Evolutionary conservation across 2,329 filamentous ascomycete species (phyloP).

Genomic region (Metarhizium guizhouense): DNA sequence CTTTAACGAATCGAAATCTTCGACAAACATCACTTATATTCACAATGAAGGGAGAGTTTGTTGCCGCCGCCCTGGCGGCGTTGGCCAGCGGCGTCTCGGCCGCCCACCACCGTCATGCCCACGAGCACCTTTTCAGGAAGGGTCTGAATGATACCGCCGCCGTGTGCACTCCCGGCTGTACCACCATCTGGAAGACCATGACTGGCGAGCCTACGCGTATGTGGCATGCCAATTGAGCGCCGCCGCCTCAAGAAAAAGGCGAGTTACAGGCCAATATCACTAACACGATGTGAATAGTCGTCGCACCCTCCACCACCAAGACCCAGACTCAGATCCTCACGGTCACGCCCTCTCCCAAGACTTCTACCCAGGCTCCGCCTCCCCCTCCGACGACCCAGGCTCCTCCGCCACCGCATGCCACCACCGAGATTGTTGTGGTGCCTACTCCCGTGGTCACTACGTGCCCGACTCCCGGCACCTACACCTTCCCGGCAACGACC

Average conservation of each 20-base stretch:
- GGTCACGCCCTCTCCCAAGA: constrained; percentile 10
- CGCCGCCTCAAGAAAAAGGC: background rate
- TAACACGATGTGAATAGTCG: constrained; percentile 21
- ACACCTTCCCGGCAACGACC: constrained; percentile 68
- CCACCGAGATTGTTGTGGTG: constrained; percentile 34
- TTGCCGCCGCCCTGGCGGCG: constrained; percentile 56
- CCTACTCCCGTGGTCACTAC: constrained; percentile 41
- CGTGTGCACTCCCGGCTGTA: constrained; percentile 55
- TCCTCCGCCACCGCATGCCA: constrained; percentile 19
- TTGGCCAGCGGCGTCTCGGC: constrained; percentile 48
- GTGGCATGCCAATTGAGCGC: constrained; percentile 16
- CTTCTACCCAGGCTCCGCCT: constrained; percentile 3
- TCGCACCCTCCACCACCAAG: constrained; percentile 22
- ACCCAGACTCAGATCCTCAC: constrained; percentile 15
- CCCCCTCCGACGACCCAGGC: constrained; percentile 2
- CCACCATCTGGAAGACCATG: constrained; percentile 64
- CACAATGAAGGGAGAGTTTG: constrained; percentile 67
- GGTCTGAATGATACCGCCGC: constrained; percentile 30
- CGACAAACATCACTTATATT: constrained; percentile 12
- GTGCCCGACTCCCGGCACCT: constrained; percentile 59
- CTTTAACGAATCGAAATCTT: constrained; percentile 7
- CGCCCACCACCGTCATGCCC: constrained; percentile 52
- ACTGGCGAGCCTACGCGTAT: constrained; percentile 58
- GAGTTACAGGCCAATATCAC: constrained; percentile 1
- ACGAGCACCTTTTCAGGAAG: constrained; percentile 52